A percentile compares a stretch with the other conserved stretches of the same genome.
phyloP scores from a whole-genome alignment of 805 yeast species.

The Ogataea populi-albae region DNA sequence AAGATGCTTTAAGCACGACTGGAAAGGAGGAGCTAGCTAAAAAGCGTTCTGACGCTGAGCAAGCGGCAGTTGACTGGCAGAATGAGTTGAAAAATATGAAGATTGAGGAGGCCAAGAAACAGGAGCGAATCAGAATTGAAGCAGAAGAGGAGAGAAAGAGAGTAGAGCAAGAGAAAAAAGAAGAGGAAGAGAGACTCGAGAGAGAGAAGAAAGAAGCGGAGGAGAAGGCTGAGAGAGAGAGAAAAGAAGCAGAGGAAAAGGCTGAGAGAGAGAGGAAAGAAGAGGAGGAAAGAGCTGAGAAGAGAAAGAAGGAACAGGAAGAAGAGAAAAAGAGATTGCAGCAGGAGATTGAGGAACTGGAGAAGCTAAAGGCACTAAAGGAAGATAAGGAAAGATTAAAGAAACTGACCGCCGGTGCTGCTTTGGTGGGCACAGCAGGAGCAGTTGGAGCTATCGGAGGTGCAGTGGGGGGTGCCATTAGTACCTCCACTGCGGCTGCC shows the following conservation, averaged over 20 bases:
- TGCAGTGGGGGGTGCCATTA: constrained; percentile 4
- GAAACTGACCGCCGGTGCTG: constrained; percentile 37
- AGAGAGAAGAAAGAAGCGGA: constrained; percentile 30
- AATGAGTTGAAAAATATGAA: constrained; percentile 44
- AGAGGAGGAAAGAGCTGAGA: constrained; percentile 26
- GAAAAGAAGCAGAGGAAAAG: constrained; percentile 22
- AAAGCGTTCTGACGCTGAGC: constrained; percentile 41
- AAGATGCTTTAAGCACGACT: constrained; percentile 34
- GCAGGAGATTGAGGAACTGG: constrained; percentile 41
- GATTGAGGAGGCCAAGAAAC: constrained; percentile 43
- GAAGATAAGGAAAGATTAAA: constrained; percentile 39
- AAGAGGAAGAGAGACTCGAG: constrained; percentile 33
- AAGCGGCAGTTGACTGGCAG: constrained; percentile 42
- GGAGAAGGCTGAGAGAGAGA: constrained; percentile 20
- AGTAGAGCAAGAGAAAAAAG: constrained; percentile 39
- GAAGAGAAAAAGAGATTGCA: constrained; percentile 36
- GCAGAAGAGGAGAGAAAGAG: constrained; percentile 38
- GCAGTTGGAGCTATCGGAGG: constrained; percentile 11
- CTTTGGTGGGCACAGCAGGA: constrained; percentile 20
- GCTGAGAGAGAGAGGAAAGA: constrained; percentile 23
- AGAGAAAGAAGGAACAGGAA: constrained; percentile 32
- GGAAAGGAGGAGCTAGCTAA: constrained; percentile 37
- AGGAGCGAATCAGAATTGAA: constrained; percentile 41
- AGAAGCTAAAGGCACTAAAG: constrained; percentile 37
- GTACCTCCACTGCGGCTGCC: constrained; percentile 8